These are phyloP conservation scores for Penicillium palitans DNA, from an alignment of 2,329 filamentous ascomycete genomes.

Conservation along the genomic window DNA sequence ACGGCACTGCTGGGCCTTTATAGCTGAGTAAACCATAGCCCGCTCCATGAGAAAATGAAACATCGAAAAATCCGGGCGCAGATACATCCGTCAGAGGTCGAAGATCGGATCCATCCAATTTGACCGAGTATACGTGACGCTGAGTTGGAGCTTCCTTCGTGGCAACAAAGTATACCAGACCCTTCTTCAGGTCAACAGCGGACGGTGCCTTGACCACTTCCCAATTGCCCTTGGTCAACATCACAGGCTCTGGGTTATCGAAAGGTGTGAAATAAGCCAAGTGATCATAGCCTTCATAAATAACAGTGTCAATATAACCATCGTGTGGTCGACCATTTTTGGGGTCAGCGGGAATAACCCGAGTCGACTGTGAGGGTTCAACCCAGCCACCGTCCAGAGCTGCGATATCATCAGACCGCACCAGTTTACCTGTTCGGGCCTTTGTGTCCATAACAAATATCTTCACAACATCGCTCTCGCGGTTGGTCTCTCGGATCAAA, in stretches of 20 bases:
- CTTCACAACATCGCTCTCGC: constrained; percentile 87
- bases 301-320: constrained; percentile 89
- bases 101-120: constrained; percentile 74
- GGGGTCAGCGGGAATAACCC: constrained; percentile 81
- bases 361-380: constrained; percentile 84
- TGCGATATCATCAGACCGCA: constrained; percentile 76
- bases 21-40: constrained; percentile 85
- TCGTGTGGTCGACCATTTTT: constrained; percentile 73
- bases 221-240: constrained; percentile 88
- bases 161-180: constrained; percentile 85
- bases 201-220: constrained; percentile 86
- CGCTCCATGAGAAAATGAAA: constrained; percentile 79
- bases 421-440: constrained; percentile 70
- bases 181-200: constrained; percentile 78
- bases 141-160: constrained; percentile 87
- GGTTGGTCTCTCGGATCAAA: constrained; percentile 87
- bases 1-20: constrained; percentile 79
- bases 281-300: constrained; percentile 84
- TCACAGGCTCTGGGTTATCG: constrained; percentile 75
- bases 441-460: constrained; percentile 81
- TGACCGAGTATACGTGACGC: constrained; percentile 87
- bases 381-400: constrained; percentile 96
- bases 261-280: constrained; percentile 90
- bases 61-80: constrained; percentile 73
- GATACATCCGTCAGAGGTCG: constrained; percentile 71